These are phyloP conservation scores for Endocalyx cinctus DNA, from an alignment of 2,329 filamentous ascomycete species.

Conservation along the genomic window DNA sequence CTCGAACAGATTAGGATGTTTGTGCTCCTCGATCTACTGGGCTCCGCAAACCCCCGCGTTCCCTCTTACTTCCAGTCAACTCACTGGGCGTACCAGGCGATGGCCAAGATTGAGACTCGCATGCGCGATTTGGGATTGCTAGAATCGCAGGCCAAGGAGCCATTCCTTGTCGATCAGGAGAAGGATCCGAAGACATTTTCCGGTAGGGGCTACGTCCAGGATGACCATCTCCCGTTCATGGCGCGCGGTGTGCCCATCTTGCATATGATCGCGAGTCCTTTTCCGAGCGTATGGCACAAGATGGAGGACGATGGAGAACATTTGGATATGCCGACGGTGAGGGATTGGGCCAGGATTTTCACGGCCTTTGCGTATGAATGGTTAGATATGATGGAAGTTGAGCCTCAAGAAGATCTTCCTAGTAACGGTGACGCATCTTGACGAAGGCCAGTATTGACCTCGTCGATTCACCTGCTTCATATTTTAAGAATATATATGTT, in stretches of 20 bases:
- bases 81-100: slow-evolving; percentile 73
- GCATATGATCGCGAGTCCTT: slow-evolving; percentile 69
- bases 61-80: slow-evolving; percentile 73
- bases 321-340: slow-evolving; percentile 64
- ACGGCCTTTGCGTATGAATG: slow-evolving; percentile 74
- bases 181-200: slow-evolving; percentile 36
- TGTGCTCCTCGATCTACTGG: slow-evolving; percentile 70
- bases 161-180: slow-evolving; percentile 54
- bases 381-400: slow-evolving; percentile 60
- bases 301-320: slow-evolving; percentile 68
- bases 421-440: too few relatives aligned
- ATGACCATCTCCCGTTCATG: slow-evolving; percentile 79
- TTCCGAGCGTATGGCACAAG: slow-evolving; percentile 69
- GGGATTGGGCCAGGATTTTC: slow-evolving; percentile 72
- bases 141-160: slow-evolving; percentile 26
- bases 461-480: too few relatives aligned
- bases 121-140: slow-evolving; percentile 56
- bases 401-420: too few relatives aligned
- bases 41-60: slow-evolving; percentile 53
- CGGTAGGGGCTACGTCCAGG: slow-evolving; percentile 43
- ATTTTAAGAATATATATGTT: slow-evolving; percentile 1
- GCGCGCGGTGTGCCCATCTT: slow-evolving; percentile 68
- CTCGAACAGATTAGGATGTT: slow-evolving; percentile 72
- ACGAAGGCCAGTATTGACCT: too few relatives aligned
- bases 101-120: slow-evolving; percentile 61